Conservation (phyloP, 1,139 yeast genomes). For the Geotrichum klebahnii region DNA sequence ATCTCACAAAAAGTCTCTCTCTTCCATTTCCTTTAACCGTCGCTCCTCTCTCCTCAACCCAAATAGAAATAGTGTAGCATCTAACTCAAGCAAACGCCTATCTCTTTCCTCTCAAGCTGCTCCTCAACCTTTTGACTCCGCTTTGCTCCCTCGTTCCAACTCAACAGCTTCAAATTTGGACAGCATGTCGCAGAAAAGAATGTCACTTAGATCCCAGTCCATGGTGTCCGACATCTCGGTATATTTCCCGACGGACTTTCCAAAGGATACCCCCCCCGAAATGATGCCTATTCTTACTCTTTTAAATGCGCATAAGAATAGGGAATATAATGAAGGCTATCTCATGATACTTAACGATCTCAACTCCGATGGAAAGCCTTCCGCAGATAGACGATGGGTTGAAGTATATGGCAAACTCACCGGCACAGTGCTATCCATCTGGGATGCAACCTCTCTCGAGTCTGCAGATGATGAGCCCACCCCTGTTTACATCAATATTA, state of each 20-base stretch:
- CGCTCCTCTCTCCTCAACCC: background rate
- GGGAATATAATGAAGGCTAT: slow-evolving; percentile 49
- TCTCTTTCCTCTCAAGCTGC: background rate
- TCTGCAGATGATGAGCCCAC: slow-evolving; percentile 42
- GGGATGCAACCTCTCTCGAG: slow-evolving; percentile 81
- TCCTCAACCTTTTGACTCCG: background rate
- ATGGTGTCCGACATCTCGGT: slow-evolving; percentile 4
- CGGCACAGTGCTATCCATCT: slow-evolving; percentile 86
- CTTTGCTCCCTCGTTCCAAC: background rate
- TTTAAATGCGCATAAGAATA: slow-evolving; percentile 49
- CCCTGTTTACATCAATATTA: slow-evolving; percentile 85
- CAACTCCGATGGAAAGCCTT: slow-evolving; percentile 66
- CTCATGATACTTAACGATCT: slow-evolving; percentile 43
- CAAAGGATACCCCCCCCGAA: slow-evolving; percentile 46
- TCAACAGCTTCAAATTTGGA: background rate
- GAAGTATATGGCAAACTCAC: slow-evolving; percentile 89
- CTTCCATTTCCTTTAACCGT: background rate
- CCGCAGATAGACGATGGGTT: slow-evolving; percentile 74
- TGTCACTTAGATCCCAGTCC: background rate
- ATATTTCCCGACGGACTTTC: slow-evolving; percentile 26
- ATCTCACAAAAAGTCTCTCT: background rate
- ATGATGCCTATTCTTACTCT: slow-evolving; percentile 53
- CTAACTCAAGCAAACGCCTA: background rate
- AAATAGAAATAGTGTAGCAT: background rate
- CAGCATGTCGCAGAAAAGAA: background rate